phyloP scores from a whole-genome alignment of 106 monocot species.

The Dactylorhiza incarnata region DNA sequence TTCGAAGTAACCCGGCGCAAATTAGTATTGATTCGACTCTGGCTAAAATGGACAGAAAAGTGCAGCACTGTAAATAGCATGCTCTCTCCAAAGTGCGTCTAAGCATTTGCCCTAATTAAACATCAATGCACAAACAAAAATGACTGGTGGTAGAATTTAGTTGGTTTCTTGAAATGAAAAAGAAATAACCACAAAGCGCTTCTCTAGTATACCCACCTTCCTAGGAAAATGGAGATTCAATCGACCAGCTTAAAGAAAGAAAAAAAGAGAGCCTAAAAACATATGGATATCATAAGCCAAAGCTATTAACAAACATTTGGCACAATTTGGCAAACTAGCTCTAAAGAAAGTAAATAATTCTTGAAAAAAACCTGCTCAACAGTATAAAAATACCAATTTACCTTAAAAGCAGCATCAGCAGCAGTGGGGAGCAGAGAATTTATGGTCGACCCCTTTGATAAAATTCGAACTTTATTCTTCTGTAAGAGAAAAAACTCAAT shows the following conservation, averaged over 20 bases:
- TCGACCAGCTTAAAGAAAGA: too few relatives aligned
- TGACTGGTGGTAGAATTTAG: background rate
- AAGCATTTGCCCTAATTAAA: too few relatives aligned
- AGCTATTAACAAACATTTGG: background rate
- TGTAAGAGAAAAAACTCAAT: background rate
- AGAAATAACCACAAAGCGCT: background rate
- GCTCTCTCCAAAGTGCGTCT: too few relatives aligned
- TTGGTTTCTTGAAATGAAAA: background rate
- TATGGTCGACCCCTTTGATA: background rate
- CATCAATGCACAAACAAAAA: background rate
- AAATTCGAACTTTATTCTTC: background rate
- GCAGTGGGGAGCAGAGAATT: background rate
- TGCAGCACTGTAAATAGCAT: too few relatives aligned
- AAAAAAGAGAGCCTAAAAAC: background rate
- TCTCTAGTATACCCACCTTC: too few relatives aligned
- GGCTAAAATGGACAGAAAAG: too few relatives aligned
- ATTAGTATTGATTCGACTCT: too few relatives aligned
- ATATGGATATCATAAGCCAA: background rate
- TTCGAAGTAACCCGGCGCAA: too few relatives aligned
- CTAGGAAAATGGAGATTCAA: background rate
- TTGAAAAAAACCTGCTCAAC: background rate
- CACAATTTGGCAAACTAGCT: background rate
- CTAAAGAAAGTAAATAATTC: background rate
- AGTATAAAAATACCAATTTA: background rate
- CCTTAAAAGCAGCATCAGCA: slow-evolving; percentile 8